Evolutionary conservation across 352 stramenopile genomes (phyloP), one percentile per base, ranked within the genome.

Genomic region (Globisporangium echinulatum): DNA sequence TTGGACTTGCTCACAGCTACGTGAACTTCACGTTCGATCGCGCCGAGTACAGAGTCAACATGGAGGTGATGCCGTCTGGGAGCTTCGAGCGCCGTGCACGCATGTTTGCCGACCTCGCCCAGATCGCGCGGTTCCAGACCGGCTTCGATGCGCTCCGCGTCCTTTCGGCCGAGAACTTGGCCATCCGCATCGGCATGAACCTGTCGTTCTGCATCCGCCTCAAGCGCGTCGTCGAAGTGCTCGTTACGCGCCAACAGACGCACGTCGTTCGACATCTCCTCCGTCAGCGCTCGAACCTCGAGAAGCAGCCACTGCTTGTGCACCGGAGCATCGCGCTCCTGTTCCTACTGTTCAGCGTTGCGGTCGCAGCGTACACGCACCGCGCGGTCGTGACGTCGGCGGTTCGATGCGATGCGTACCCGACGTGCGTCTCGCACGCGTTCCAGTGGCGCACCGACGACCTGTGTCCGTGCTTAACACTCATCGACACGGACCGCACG

Each of bases 111-210:
- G 68, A 77, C 38, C 69, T 67, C 1, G 52, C 56, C 3, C 57
- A 72, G 25, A 67, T 79, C 6, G 65, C 61, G 3, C 49, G 69
- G 7, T 61, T 83, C 49, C 65, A 64, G 9, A 40, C 58, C 4
- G 69, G 49, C 2, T 64, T 79, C 17, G 70, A 80, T 38, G 68
- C 62, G 10, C 59, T 80, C 43, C 65, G 67, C 2, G 71, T 80
- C 52, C 49, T 59, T 5, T 54, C 67, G 17, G n/a, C 43, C 1
- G 39, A 58, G 3, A 59, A 77, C 13, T 44, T 77, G 2, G 56
- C 75, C 19, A 47, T 74, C 8, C 65, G 64, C 8, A 62, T 82
- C n/a, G 66, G 65, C 1, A 70, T 70, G 59, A 77, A 69, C 48
- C 11, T 75, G 3, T 67, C 69, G 5, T 75, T 79, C 42, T 70